Percentiles rank a stretch among this genome's conserved stretches.
These are phyloP conservation scores for Entomortierella beljakovae DNA, from an alignment of 192 early-diverging fungal species.

Conservation along the genomic window DNA sequence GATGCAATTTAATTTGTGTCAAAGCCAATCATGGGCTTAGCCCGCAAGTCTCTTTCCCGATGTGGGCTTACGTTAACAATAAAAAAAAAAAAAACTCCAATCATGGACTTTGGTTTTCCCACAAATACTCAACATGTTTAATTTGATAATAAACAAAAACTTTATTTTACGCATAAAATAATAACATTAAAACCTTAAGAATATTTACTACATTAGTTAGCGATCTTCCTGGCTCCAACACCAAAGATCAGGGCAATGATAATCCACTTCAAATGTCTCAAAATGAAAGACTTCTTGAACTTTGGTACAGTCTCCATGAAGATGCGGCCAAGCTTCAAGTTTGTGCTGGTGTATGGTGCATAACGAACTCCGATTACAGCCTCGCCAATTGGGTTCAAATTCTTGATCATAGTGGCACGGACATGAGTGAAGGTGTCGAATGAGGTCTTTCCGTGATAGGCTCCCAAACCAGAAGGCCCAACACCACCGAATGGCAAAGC, in stretches of 20 bases:
- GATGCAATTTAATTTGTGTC: no score
- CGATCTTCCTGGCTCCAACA: slow-evolving; percentile 24
- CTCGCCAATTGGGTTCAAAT: slow-evolving; percentile 29
- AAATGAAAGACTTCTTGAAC: slow-evolving; percentile 45
- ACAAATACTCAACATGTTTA: no score
- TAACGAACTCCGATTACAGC: slow-evolving; percentile 34
- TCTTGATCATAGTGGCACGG: slow-evolving; percentile 70
- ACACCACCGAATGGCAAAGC: slow-evolving; percentile 89
- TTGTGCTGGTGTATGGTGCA: slow-evolving; percentile 35
- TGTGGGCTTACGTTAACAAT: no score
- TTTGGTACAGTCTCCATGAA: slow-evolving; percentile 28
- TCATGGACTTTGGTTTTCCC: no score
- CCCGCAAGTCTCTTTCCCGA: no score
- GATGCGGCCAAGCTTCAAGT: slow-evolving; percentile 29
- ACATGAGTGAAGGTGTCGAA: slow-evolving; percentile 88
- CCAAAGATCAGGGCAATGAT: slow-evolving; percentile 47
- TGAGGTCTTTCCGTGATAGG: slow-evolving; percentile 83
- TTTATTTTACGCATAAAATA: no score
- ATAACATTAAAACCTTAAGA: no score
- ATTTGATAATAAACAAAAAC: no score
- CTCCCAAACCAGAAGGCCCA: slow-evolving; percentile 87
- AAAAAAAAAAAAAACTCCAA: no score
- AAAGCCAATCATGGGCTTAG: no score
- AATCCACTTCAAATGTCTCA: slow-evolving; percentile 49
- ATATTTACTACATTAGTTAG: neutral